These are phyloP conservation scores for Bruguiera gymnorhiza DNA, from an alignment of 345 rosid species.

Conservation along the genomic window DNA sequence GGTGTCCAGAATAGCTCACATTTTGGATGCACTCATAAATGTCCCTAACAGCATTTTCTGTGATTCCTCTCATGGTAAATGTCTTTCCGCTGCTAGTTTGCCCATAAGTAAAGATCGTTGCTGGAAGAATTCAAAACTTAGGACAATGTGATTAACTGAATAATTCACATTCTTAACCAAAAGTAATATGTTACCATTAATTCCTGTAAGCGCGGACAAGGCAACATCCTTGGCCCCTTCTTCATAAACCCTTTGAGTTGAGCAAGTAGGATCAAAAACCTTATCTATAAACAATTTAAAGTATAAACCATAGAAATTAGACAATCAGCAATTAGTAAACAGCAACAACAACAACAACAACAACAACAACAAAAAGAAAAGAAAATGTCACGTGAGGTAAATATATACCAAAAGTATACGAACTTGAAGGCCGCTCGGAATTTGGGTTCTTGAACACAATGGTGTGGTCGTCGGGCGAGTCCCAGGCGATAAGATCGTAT, in stretches of 20 bases:
- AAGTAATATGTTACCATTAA: slow-evolving; percentile 51
- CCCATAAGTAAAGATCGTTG: slow-evolving; percentile 89
- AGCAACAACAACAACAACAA: too few species aligned
- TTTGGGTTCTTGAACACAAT: slow-evolving; percentile 63
- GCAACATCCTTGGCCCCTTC: slow-evolving; percentile 94
- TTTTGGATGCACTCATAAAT: slow-evolving; percentile 63
- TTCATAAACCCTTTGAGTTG: slow-evolving; percentile 72
- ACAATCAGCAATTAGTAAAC: background rate
- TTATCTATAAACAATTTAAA: slow-evolving; percentile 47
- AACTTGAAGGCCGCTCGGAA: slow-evolving; percentile 45
- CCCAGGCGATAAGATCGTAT: slow-evolving; percentile 95
- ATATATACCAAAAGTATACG: slow-evolving; percentile 60
- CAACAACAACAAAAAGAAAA: too few species aligned
- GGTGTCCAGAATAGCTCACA: slow-evolving; percentile 33
- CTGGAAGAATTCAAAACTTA: slow-evolving; percentile 39
- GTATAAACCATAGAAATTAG: background rate
- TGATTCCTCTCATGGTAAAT: slow-evolving; percentile 85
- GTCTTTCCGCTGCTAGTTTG: slow-evolving; percentile 95
- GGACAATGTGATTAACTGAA: background rate
- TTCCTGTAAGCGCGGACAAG: slow-evolving; percentile 80
- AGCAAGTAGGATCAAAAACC: slow-evolving; percentile 65
- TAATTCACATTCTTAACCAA: background rate
- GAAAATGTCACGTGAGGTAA: background rate
- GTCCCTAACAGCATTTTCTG: slow-evolving; percentile 68
- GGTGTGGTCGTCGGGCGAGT: slow-evolving; percentile 61